Evolutionary conservation across 371 early-diverging fungal genomes (phyloP).

Genomic region (Haplosporangium sp.): DNA sequence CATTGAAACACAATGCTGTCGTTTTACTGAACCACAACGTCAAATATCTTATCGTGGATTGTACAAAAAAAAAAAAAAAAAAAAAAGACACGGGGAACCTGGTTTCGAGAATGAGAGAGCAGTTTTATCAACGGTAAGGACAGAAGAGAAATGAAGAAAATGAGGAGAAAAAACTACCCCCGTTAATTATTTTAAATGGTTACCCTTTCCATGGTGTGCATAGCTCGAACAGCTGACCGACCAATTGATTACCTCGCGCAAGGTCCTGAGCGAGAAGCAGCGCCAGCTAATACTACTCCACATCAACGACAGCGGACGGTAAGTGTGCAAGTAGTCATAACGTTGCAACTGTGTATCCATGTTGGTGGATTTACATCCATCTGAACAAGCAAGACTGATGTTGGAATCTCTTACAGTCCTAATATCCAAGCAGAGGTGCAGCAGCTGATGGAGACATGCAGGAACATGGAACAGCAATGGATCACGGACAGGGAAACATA

Average conservation of each 20-base stretch:
- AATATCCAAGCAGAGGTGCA: conserved; percentile 17
- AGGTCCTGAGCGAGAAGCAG: conserved; percentile 24
- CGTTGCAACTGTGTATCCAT: not conserved
- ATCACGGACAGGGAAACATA: conserved; percentile 16
- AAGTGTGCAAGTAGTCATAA: not conserved
- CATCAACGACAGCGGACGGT: conserved; percentile 23
- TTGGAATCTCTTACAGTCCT: not conserved
- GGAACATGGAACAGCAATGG: conserved; percentile 31
- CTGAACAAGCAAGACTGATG: not conserved
- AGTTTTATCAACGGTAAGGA: too few species aligned
- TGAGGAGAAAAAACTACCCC: too few species aligned
- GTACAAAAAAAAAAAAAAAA: too few species aligned
- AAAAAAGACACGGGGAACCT: too few species aligned
- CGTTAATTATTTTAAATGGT: too few species aligned
- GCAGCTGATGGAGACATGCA: conserved; percentile 18
- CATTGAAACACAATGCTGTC: too few species aligned
- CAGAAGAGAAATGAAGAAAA: too few species aligned
- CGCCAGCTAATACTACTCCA: conserved; percentile 19
- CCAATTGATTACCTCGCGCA: conserved; percentile 14
- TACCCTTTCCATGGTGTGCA: not conserved
- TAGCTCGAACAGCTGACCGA: conserved; percentile 29
- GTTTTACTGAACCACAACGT: too few species aligned
- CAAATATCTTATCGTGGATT: too few species aligned
- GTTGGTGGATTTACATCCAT: not conserved
- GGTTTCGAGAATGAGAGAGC: too few species aligned